These are phyloP conservation scores for Exserohilum rostratum DNA, from an alignment of 2,329 filamentous ascomycete genomes.

Conservation along the genomic window DNA sequence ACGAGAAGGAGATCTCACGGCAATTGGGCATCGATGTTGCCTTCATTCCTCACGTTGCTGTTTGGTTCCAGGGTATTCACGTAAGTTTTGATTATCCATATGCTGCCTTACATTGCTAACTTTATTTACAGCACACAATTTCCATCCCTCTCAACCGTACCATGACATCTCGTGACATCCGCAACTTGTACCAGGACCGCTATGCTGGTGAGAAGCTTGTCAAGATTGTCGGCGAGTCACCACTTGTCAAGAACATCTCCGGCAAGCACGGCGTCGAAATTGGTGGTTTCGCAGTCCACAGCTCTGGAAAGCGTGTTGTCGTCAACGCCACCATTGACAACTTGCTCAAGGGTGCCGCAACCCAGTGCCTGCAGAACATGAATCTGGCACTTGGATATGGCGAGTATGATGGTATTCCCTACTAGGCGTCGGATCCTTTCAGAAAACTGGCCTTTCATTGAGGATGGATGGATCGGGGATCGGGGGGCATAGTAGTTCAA, in stretches of 20 bases:
- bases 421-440: constrained; percentile 23
- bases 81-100: constrained; percentile 45
- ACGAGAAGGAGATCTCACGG: constrained; percentile 85
- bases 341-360: constrained; percentile 88
- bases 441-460: background rate
- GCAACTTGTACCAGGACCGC: constrained; percentile 92
- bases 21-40: constrained; percentile 77
- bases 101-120: background rate
- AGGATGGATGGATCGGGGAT: background rate
- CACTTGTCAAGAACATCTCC: constrained; percentile 81
- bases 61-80: constrained; percentile 95
- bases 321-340: constrained; percentile 94
- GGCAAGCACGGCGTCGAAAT: constrained; percentile 91
- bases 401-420: constrained; percentile 86
- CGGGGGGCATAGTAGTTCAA: constrained; percentile 1
- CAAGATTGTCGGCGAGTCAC: constrained; percentile 87
- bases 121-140: constrained; percentile 71
- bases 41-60: constrained; percentile 93
- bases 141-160: constrained; percentile 83
- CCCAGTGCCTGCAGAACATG: constrained; percentile 95
- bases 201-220: constrained; percentile 96
- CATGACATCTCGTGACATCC: constrained; percentile 90
- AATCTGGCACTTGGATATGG: constrained; percentile 87
- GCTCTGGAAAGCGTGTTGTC: constrained; percentile 87
- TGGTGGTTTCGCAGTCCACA: constrained; percentile 93